phyloP scores from a whole-genome alignment of 2,329 filamentous ascomycete genomes.

The Nectriaceae sp. region DNA sequence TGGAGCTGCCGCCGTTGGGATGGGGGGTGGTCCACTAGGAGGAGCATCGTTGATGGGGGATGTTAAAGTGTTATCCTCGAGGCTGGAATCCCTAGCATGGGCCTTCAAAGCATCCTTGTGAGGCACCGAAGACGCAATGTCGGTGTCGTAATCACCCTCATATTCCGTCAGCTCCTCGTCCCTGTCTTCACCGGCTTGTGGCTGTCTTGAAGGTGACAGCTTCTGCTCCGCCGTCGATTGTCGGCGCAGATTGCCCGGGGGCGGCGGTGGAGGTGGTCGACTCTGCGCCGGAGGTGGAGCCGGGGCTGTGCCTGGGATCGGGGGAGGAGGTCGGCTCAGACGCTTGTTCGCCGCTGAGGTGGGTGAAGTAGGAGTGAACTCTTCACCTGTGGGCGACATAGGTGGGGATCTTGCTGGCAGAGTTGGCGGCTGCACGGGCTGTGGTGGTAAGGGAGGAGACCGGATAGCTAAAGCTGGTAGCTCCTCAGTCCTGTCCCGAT shows the following conservation, averaged over 20 bases:
- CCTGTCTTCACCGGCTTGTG: constrained; percentile 60
- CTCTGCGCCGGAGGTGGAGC: constrained; percentile 50
- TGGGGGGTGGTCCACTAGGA: constrained; percentile 54
- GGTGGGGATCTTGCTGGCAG: constrained; percentile 36
- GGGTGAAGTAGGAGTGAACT: constrained; percentile 46
- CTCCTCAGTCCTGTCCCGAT: constrained; percentile 46
- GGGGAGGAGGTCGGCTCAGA: constrained; percentile 58
- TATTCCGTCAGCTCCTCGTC: constrained; percentile 88
- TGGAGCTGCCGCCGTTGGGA: constrained; percentile 56
- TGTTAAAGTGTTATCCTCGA: constrained; percentile 68
- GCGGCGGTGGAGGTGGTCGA: constrained; percentile 69
- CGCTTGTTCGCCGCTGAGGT: constrained; percentile 50
- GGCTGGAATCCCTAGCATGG: constrained; percentile 74
- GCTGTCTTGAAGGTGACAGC: constrained; percentile 43
- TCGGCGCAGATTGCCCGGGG: constrained; percentile 56
- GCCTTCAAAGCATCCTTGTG: constrained; percentile 91
- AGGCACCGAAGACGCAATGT: constrained; percentile 90
- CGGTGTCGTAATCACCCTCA: constrained; percentile 96
- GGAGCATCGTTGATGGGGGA: constrained; percentile 52
- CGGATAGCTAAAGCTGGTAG: constrained; percentile 23
- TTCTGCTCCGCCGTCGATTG: constrained; percentile 59
- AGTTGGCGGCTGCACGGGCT: constrained; percentile 31
- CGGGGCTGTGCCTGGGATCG: constrained; percentile 60
- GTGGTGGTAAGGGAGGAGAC: constrained; percentile 47
- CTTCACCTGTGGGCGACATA: constrained; percentile 34